Percentiles rank a stretch among this genome's conserved stretches.
These are phyloP conservation scores for Pichia cactophila DNA, from an alignment of 1,139 yeast genomes.

Conservation along the genomic window DNA sequence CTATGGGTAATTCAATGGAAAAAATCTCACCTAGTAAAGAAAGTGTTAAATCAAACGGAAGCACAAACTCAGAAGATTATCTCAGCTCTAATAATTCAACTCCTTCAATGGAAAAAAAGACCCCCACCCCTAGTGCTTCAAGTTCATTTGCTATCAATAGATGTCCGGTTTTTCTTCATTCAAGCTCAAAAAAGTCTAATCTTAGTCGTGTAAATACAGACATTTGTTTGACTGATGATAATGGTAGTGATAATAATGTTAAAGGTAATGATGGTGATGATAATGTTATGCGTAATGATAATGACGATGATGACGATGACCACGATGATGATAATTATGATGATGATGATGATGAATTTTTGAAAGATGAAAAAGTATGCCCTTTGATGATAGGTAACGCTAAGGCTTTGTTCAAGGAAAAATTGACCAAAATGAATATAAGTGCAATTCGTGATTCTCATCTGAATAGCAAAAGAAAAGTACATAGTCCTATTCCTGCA, in stretches of 20 bases:
- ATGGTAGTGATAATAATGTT: slow-evolving; percentile 9
- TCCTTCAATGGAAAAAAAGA: not conserved
- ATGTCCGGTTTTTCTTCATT: slow-evolving; percentile 24
- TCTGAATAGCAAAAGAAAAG: not conserved
- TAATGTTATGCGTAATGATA: not conserved
- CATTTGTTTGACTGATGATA: not conserved
- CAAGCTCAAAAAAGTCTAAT: not conserved
- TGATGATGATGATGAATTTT: slow-evolving; percentile 21
- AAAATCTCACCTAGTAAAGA: not conserved
- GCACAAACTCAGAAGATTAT: not conserved
- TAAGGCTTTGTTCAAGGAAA: slow-evolving; percentile 28
- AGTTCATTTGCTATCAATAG: slow-evolving; percentile 12
- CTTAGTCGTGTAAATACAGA: not conserved
- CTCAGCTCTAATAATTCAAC: not conserved
- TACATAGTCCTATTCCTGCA: slow-evolving; percentile 5
- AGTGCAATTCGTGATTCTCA: slow-evolving; percentile 23
- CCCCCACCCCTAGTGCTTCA: not conserved
- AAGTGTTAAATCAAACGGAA: not conserved
- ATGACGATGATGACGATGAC: not conserved
- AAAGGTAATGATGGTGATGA: not conserved
- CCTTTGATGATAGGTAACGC: slow-evolving; percentile 37
- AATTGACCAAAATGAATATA: slow-evolving; percentile 25
- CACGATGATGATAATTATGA: not conserved
- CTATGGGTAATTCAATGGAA: slow-evolving; percentile 13
- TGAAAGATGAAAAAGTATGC: slow-evolving; percentile 31